Evolutionary conservation across 2,329 filamentous ascomycete genomes (phyloP).

Genomic region (Aspergillus sp.): DNA sequence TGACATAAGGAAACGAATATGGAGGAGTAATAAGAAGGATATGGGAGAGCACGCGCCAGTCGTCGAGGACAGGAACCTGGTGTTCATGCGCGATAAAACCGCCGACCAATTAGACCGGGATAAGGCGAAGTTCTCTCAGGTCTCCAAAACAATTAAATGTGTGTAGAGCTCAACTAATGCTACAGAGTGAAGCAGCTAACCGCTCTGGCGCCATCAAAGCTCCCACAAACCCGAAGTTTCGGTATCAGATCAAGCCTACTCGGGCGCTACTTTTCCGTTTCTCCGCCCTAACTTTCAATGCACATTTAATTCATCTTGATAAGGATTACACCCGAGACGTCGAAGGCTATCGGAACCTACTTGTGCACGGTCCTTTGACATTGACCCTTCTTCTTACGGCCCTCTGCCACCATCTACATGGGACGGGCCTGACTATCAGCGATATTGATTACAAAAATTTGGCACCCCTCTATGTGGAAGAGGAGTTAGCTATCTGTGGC

Average conservation of each 20-base stretch:
- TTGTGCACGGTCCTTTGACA: constrained; percentile 85
- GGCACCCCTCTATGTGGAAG: constrained; percentile 73
- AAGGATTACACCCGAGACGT: constrained; percentile 64
- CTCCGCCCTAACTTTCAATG: constrained; percentile 88
- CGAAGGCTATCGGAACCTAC: constrained; percentile 72
- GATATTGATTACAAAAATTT: constrained; percentile 77
- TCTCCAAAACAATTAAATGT: constrained; percentile 37
- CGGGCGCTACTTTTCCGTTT: constrained; percentile 80
- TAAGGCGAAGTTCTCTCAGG: constrained; percentile 23
- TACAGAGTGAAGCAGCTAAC: constrained; percentile 21
- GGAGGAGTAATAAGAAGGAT: constrained; percentile 45
- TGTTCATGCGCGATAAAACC: constrained; percentile 60
- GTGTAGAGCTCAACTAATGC: constrained; percentile 21
- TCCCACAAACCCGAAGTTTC: constrained; percentile 53
- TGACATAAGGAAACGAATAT: constrained; percentile 43
- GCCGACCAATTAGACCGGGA: constrained; percentile 33
- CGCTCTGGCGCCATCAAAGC: constrained; percentile 35
- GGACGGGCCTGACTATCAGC: constrained; percentile 43
- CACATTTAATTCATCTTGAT: constrained; percentile 87
- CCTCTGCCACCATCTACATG: constrained; percentile 56
- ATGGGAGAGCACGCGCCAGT: constrained; percentile 47
- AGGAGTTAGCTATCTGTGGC: constrained; percentile 70
- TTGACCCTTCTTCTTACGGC: constrained; percentile 74
- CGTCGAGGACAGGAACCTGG: constrained; percentile 61
- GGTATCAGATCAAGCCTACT: constrained; percentile 64